Evolutionary conservation across 768 basidiomycete species (phyloP), one percentile per base, ranked within the genome.

Genomic region (Daedaleopsis nitida): DNA sequence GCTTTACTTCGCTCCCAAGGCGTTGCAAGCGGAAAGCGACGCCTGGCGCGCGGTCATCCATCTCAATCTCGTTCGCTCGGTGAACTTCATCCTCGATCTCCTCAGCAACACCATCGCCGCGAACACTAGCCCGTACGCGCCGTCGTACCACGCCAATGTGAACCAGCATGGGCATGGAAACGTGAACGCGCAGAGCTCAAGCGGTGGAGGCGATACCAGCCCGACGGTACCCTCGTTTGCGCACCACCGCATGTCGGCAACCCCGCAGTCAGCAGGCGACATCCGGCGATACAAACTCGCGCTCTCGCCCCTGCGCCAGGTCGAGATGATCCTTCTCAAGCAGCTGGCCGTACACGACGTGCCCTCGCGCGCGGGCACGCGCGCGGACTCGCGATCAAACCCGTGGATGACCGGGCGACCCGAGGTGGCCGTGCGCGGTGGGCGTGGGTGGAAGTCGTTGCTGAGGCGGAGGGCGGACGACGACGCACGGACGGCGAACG

Each of bases 41-140:
- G 74, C 82, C 44, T 89, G 87, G 87, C 79, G 85, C 43, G 82
- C 86, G 3, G 82, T 88, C 61, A 85, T 89, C 58, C 82, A 86
- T 69, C 81, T 88, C 68, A 88, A 89, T 70, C 83, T 89, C 64
- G 80, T 87, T 63, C 83, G 84, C 55, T 78, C 79, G 27, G 76
- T 82, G 52, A 78, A 77, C 65, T 76, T 75, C 62, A 71, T 83
- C 54, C 69, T 82, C 37, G 77, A 76, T 52, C 38, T 73, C 55
- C 78, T 84, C 60, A 75, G 34, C 44, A 42, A 52, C n/a, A 11
- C 52, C 17, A 12, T 23, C 13, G 21, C 44, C 16, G 17, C 54
- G n/a, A 12, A 47, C 54, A 10, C 42, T 8, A 32, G 11, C 27
- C 44, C 42, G 3, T 13, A 27, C 27, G 21, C 42, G 23, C 21